These are phyloP conservation scores for Macrolepiota fuliginosa DNA, from an alignment of 768 basidiomycete genomes.

Conservation along the genomic window DNA sequence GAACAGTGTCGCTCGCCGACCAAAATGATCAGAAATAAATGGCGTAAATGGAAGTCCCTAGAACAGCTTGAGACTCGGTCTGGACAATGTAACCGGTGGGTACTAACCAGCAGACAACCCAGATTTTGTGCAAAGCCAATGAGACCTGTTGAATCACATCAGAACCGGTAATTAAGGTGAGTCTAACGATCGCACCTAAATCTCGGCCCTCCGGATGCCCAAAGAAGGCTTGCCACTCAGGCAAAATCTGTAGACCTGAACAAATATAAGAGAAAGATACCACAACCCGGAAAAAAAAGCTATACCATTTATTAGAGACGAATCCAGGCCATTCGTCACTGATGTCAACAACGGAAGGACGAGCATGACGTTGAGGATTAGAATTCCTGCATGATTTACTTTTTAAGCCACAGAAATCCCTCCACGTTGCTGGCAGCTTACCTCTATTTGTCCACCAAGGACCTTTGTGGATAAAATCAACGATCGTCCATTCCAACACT, in stretches of 20 bases:
- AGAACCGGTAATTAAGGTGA: neutral
- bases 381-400: constrained; percentile 40
- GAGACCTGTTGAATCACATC: constrained; percentile 37
- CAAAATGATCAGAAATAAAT: constrained; percentile 55
- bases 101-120: constrained; percentile 47
- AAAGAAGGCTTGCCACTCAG: constrained; percentile 60
- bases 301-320: constrained; percentile 58
- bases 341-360: constrained; percentile 65
- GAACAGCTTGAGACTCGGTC: neutral
- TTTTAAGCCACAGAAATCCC: neutral
- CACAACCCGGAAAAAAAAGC: neutral
- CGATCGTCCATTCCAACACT: constrained; percentile 49
- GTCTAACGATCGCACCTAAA: constrained; percentile 34
- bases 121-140: constrained; percentile 66
- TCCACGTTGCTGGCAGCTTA: constrained; percentile 20
- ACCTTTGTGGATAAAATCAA: constrained; percentile 57
- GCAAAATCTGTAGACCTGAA: constrained; percentile 64
- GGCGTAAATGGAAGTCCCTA: constrained; percentile 65
- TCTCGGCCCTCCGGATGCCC: constrained; percentile 46
- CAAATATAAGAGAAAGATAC: neutral
- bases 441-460: constrained; percentile 64
- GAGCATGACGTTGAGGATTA: constrained; percentile 56
- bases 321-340: constrained; percentile 64
- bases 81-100: neutral
- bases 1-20: constrained; percentile 59